Evolutionary conservation across 2,329 filamentous ascomycete genomes (phyloP), one percentile per base, ranked within the genome.

Genomic region (Beauveria brongniartii): DNA sequence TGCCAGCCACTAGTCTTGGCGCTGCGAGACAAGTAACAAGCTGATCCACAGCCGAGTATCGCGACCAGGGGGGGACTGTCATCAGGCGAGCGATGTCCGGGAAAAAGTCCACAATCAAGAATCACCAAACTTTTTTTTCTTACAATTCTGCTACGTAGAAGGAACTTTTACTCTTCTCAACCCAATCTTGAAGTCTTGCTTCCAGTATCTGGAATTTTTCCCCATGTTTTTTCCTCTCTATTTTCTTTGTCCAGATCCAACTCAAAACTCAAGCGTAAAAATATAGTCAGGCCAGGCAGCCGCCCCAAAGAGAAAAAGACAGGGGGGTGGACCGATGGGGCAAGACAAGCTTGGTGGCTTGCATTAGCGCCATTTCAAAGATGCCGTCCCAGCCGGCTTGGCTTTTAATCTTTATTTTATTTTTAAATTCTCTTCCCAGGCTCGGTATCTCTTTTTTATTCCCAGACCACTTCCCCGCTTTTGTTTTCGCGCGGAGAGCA

Each of bases 1-100:
- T 77, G 72, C 72, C 72, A 75, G 75, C 73, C 73, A 76, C 71
- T 71, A 56, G 67, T 66, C 75, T 77, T 77, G 74, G 75, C 75
- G 72, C 66, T 65, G 67, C 58, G 43, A 54, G 50, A 60, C 58
- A 48, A 20, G 40, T 28, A 41, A 44, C n/a, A 14, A 37, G 48
- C 26, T 34, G 50, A 41, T 55, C 58, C 51, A 55, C 58, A 18
- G 47, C 47, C 57, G 48, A 58, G 55, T 51, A 59, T 59, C 48
- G 37, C 26, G 9, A 20, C 24, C 10, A 5, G 37, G 3, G 34
- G 22, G 3, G 34, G 18, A 37, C 16, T 10, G 5, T 18, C 30
- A 44, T 43, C 47, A 50, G 46, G 16, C 28, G 63, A 57, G 28
- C 46, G 41, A 56, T 56, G 34, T 37, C 34, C 34, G 34, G 5